Conservation (phyloP, 2,329 filamentous ascomycete genomes). For the Aureobasidium sp. region DNA sequence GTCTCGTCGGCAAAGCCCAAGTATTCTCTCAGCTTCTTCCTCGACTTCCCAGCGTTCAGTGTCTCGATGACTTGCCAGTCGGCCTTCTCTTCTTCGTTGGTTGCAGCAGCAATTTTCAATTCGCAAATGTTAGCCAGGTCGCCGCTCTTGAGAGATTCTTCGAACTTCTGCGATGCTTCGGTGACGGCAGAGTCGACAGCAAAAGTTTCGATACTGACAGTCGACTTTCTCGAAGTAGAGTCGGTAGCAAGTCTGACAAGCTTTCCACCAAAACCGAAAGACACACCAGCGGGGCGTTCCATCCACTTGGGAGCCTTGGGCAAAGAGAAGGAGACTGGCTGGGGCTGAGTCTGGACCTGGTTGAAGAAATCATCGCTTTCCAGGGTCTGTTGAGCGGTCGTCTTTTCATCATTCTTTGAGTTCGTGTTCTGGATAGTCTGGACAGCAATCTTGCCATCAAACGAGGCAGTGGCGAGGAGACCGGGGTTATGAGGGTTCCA, state of each 20-base stretch:
- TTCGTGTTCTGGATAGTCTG: constrained; percentile 95
- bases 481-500: constrained; percentile 93
- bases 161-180: constrained; percentile 78
- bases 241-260: constrained; percentile 71
- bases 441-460: constrained; percentile 91
- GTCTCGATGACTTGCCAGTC: constrained; percentile 96
- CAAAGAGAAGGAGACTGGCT: constrained; percentile 82
- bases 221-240: constrained; percentile 57
- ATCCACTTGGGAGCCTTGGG: constrained; percentile 84
- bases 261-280: constrained; percentile 94
- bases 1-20: constrained; percentile 69
- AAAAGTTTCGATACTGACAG: constrained; percentile 78
- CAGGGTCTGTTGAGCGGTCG: constrained; percentile 56
- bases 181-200: constrained; percentile 80
- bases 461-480: constrained; percentile 88
- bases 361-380: constrained; percentile 97
- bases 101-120: constrained; percentile 65
- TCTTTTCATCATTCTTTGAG: constrained; percentile 58
- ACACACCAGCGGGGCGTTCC: constrained; percentile 73
- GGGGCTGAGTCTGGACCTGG: constrained; percentile 83
- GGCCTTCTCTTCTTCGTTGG: constrained; percentile 83
- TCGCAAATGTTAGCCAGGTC: constrained; percentile 75
- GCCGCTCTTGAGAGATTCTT: constrained; percentile 70
- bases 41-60: constrained; percentile 75
- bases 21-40: constrained; percentile 78